Conservation (phyloP, 345 rosid species). For the Geranium rotundifolium region DNA sequence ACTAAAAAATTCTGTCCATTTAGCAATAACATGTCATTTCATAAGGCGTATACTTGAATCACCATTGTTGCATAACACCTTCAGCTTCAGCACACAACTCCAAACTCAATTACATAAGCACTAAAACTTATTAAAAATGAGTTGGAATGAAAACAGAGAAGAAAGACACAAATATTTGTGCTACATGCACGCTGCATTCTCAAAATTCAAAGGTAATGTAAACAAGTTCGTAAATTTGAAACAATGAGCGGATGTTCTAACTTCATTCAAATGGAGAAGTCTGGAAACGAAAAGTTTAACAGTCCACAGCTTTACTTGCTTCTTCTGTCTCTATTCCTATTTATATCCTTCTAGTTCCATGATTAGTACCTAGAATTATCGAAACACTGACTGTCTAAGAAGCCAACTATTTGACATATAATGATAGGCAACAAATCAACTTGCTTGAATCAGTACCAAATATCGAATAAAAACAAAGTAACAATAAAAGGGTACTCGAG, state of each 20-base stretch:
- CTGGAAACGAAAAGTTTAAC: no score
- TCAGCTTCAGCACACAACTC: no score
- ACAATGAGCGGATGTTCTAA: no score
- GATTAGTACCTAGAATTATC: neutral
- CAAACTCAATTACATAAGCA: no score
- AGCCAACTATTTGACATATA: neutral
- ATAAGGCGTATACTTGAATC: neutral
- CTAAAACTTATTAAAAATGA: no score
- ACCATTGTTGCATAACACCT: no score
- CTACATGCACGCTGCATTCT: neutral
- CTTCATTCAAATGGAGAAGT: no score
- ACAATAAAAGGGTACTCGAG: neutral
- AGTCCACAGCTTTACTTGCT: no score
- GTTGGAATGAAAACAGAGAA: no score
- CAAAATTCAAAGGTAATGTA: neutral
- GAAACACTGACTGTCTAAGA: neutral
- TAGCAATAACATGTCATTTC: neutral
- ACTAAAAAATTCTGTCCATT: neutral
- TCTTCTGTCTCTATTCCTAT: neutral
- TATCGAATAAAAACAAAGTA: neutral
- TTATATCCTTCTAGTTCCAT: neutral
- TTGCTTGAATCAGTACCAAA: neutral
- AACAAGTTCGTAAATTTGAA: no score
- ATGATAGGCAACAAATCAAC: neutral
- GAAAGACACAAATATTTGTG: no score